phyloP scores from a whole-genome alignment of 2,329 filamentous ascomycete genomes.

The Gaeumannomyces sp. region DNA sequence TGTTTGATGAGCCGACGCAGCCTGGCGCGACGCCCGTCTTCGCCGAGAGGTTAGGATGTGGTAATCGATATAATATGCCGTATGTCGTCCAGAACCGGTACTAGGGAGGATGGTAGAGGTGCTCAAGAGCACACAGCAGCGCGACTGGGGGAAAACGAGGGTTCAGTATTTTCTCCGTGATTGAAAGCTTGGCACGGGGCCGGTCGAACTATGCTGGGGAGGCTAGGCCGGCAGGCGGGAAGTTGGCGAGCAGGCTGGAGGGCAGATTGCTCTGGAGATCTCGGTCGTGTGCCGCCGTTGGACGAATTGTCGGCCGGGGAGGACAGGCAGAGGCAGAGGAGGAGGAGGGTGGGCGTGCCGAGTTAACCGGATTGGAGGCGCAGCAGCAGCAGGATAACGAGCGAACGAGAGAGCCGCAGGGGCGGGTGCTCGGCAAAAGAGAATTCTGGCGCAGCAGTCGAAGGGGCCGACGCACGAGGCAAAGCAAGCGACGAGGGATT shows the following conservation, averaged over 20 bases:
- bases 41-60: slow-evolving; percentile 15
- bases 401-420: not conserved
- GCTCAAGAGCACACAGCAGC: slow-evolving; percentile 41
- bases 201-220: not conserved
- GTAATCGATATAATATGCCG: not conserved
- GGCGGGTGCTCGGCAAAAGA: not conserved
- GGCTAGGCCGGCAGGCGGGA: not conserved
- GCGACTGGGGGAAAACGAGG: slow-evolving; percentile 35
- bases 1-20: slow-evolving; percentile 26
- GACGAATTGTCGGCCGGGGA: not conserved
- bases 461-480: not conserved
- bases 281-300: not conserved
- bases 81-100: slow-evolving; percentile 19
- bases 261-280: not conserved
- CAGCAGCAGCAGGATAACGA: not conserved
- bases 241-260: not conserved
- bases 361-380: not conserved
- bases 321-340: not conserved
- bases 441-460: not conserved
- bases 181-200: slow-evolving; percentile 30
- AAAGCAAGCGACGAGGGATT: not conserved
- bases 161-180: slow-evolving; percentile 45
- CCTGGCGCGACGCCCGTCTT: slow-evolving; percentile 30
- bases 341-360: not conserved
- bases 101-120: slow-evolving; percentile 49